phyloP scores from a whole-genome alignment of 2,329 filamentous ascomycete genomes.

The Dendryphion nanum region DNA sequence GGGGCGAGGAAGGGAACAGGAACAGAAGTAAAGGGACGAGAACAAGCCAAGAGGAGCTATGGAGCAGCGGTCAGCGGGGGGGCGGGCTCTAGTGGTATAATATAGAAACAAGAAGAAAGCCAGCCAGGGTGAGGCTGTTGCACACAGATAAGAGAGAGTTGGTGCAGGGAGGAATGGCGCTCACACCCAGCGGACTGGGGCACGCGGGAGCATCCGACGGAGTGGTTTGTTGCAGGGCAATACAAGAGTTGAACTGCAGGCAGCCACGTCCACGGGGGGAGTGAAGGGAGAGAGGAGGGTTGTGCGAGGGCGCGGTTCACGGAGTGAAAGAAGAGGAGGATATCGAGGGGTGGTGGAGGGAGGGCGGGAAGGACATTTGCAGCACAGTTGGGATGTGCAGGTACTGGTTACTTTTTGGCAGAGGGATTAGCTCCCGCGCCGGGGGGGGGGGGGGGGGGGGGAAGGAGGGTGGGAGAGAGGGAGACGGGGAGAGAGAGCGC shows the following conservation, averaged over 20 bases:
- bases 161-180: conserved; percentile 8
- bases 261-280: neutral
- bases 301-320: conserved; percentile 2
- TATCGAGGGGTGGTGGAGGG: conserved; percentile 2
- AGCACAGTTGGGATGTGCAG: conserved; percentile 26
- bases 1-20: conserved; percentile 5
- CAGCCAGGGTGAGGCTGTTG: conserved; percentile 21
- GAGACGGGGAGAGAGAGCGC: too few relatives aligned
- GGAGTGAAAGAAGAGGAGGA: conserved; percentile 4
- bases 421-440: conserved; percentile 34
- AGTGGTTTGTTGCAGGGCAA: conserved; percentile 7
- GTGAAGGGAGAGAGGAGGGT: neutral
- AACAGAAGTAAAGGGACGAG: conserved; percentile 5
- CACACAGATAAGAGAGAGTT: conserved; percentile 31
- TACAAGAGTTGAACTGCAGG: neutral
- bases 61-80: conserved; percentile 22
- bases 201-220: conserved; percentile 31
- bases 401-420: conserved; percentile 28
- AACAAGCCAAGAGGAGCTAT: conserved; percentile 12
- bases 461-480: too few relatives aligned
- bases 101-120: conserved; percentile 25
- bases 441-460: conserved; percentile 21
- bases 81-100: conserved; percentile 19
- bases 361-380: conserved; percentile 7
- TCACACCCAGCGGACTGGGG: conserved; percentile 21